Conservation (phyloP, 768 basidiomycete species). For the Amanita exitialis region DNA sequence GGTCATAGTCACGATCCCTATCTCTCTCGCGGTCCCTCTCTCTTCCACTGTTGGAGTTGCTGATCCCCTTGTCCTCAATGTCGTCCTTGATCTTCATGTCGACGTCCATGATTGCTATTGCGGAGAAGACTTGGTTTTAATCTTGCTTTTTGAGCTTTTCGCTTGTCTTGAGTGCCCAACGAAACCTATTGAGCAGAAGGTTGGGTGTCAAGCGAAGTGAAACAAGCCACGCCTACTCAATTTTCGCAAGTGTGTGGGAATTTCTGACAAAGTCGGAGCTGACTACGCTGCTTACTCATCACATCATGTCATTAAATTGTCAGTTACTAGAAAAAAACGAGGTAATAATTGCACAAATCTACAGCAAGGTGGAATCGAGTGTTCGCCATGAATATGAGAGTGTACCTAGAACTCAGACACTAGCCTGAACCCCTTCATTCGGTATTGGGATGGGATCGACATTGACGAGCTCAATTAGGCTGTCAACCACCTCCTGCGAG, state of each 20-base stretch:
- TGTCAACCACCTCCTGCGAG: conserved; percentile 78
- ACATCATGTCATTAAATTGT: not conserved
- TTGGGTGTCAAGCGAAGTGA: not conserved
- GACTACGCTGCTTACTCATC: not conserved
- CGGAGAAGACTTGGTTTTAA: not conserved
- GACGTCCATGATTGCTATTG: conserved; percentile 47
- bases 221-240: not conserved
- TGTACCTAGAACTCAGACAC: not conserved
- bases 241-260: conserved; percentile 1
- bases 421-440: not conserved
- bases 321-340: not conserved
- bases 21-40: conserved; percentile 33
- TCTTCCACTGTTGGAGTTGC: conserved; percentile 28
- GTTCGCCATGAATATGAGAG: not conserved
- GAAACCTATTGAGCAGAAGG: not conserved
- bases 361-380: not conserved
- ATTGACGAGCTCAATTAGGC: conserved; percentile 57
- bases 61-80: conserved; percentile 48
- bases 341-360: too few relatives aligned
- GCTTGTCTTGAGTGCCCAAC: not conserved
- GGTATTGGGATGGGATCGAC: conserved; percentile 9
- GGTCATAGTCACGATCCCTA: conserved; percentile 30
- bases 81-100: conserved; percentile 79
- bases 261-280: not conserved
- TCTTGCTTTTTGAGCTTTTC: not conserved